phyloP scores from a whole-genome alignment of 306 rosid genomes.

The Cicer arietinum region DNA sequence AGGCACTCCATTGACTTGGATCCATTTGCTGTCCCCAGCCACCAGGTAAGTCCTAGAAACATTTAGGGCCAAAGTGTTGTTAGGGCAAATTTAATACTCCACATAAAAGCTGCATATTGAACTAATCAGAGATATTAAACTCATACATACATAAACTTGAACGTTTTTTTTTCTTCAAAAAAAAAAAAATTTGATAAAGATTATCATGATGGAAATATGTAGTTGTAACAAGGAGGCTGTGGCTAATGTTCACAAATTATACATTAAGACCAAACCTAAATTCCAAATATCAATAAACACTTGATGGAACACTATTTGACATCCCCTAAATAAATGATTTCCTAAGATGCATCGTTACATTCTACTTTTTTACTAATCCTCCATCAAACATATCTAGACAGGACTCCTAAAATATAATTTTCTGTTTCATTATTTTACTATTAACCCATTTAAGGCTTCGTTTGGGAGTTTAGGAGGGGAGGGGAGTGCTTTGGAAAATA shows the following conservation, averaged over 20 bases:
- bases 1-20: conserved; percentile 80
- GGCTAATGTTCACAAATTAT: conserved; percentile 18
- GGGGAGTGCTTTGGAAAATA: too few species aligned
- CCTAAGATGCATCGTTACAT: neutral
- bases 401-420: neutral
- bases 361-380: neutral
- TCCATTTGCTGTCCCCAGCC: conserved; percentile 83
- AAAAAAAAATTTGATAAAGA: neutral
- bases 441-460: neutral
- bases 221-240: conserved; percentile 6
- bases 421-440: neutral
- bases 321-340: conserved; percentile 18
- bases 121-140: conserved; percentile 25
- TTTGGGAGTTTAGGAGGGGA: too few species aligned
- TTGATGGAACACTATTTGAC: conserved; percentile 15
- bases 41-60: conserved; percentile 65
- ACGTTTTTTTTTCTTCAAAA: neutral
- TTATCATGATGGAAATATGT: conserved; percentile 8
- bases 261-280: conserved; percentile 5
- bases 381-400: neutral
- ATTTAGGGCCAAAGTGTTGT: conserved; percentile 35
- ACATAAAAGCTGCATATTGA: conserved; percentile 15
- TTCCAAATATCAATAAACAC: conserved; percentile 9
- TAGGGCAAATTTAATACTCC: neutral
- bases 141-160: neutral